phyloP scores from a whole-genome alignment of 352 stramenopile genomes.

The Pythium biforme region DNA sequence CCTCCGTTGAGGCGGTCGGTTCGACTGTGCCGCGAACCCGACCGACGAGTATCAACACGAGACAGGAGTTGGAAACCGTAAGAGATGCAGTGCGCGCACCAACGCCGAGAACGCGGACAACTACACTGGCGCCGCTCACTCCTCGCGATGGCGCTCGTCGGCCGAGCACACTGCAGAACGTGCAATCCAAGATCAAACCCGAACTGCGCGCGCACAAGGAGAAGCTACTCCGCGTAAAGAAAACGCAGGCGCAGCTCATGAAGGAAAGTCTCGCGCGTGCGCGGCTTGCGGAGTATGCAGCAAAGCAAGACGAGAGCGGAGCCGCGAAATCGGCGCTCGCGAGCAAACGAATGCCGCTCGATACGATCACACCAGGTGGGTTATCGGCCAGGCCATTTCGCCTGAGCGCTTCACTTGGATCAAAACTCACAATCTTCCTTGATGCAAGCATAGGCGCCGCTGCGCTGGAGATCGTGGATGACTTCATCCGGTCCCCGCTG shows the following conservation, averaged over 20 bases:
- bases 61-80: not conserved
- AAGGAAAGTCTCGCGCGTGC: constrained; percentile 58
- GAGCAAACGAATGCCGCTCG: constrained; percentile 41
- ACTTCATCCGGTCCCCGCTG: constrained; percentile 74
- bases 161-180: constrained; percentile 33
- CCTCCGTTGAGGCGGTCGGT: not conserved
- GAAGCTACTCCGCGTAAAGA: constrained; percentile 72
- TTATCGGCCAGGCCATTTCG: too few relatives aligned
- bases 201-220: constrained; percentile 50
- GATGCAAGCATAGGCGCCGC: constrained; percentile 44
- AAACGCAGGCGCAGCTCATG: constrained; percentile 74
- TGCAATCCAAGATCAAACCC: constrained; percentile 66
- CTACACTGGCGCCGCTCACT: not conserved
- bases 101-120: not conserved
- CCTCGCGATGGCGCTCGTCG: not conserved
- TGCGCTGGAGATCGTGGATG: constrained; percentile 76
- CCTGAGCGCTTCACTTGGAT: too few relatives aligned
- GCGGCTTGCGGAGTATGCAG: constrained; percentile 60
- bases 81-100: not conserved
- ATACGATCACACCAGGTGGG: constrained; percentile 58
- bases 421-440: not conserved
- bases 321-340: not conserved
- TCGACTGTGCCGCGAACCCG: not conserved
- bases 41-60: not conserved
- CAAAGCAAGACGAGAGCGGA: not conserved